A percentile compares a stretch with the other conserved stretches of the same genome.
Evolutionary conservation across 495 filamentous ascomycete species (phyloP).

Genomic region (Penicillium robsamsonii): DNA sequence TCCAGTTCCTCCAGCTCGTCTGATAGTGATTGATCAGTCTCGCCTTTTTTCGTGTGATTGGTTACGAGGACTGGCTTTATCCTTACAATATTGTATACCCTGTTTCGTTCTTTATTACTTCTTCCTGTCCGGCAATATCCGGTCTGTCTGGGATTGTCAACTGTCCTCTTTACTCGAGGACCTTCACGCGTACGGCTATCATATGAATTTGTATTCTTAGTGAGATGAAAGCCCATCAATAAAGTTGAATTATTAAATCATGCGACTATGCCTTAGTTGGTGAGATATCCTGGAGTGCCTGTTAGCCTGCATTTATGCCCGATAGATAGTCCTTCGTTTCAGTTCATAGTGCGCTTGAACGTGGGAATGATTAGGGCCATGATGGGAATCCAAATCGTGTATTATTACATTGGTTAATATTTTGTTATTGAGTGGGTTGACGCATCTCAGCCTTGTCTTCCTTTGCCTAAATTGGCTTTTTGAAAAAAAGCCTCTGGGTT

Average conservation of each 20-base stretch:
- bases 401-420: conserved; percentile 1
- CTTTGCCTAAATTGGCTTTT: not conserved
- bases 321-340: not conserved
- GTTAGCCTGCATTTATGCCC: not conserved
- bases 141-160: not conserved
- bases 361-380: not conserved
- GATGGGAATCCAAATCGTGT: not conserved
- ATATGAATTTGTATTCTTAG: conserved; percentile 6
- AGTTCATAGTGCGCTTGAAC: not conserved
- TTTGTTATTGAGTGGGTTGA: not conserved
- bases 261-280: not conserved
- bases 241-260: not conserved
- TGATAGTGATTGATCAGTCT: conserved; percentile 15
- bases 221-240: not conserved
- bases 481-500: conserved; percentile 15
- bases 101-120: not conserved
- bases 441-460: not conserved
- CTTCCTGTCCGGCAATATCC: not conserved
- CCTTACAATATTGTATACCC: conserved; percentile 4
- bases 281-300: not conserved
- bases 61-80: not conserved
- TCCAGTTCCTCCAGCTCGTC: conserved; percentile 35
- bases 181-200: not conserved
- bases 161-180: not conserved
- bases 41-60: not conserved